These are phyloP conservation scores for Lentinus polychrous DNA, from an alignment of 1,284 basidiomycete genomes.

Conservation along the genomic window DNA sequence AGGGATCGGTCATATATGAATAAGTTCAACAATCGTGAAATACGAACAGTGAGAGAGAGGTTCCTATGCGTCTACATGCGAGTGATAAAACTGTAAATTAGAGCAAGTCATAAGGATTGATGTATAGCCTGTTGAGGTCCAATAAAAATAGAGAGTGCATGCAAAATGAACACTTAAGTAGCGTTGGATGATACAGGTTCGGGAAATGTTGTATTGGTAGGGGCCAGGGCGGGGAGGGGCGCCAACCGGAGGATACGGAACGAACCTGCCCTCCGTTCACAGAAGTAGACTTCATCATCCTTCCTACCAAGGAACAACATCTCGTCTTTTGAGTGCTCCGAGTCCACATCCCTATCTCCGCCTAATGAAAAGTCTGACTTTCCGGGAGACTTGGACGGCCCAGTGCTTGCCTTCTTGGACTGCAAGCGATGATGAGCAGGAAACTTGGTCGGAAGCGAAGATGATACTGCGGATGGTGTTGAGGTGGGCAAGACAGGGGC, in stretches of 20 bases:
- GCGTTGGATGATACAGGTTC: neutral
- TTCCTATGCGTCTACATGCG: slow-evolving; percentile 7
- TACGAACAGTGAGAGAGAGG: neutral
- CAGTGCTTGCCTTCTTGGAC: slow-evolving; percentile 45
- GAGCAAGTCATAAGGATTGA: slow-evolving; percentile 19
- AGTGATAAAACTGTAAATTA: slow-evolving; percentile 16
- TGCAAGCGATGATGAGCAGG: slow-evolving; percentile 24
- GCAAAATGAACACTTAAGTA: neutral
- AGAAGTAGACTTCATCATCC: slow-evolving; percentile 69
- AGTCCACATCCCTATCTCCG: slow-evolving; percentile 47
- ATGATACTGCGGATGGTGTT: slow-evolving; percentile 27
- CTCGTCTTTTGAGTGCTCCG: slow-evolving; percentile 53
- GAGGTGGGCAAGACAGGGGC: slow-evolving; percentile 40
- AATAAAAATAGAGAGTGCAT: neutral
- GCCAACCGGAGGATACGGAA: slow-evolving; percentile 70
- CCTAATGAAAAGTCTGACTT: slow-evolving; percentile 42
- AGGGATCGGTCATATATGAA: neutral
- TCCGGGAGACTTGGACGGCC: slow-evolving; percentile 39
- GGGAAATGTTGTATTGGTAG: neutral
- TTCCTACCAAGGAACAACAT: slow-evolving; percentile 71
- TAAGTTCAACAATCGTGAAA: neutral
- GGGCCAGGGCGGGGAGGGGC: slow-evolving; percentile 22
- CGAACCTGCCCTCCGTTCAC: slow-evolving; percentile 63
- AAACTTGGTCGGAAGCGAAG: slow-evolving; percentile 34
- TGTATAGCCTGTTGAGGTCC: slow-evolving; percentile 5